Evolutionary conservation across 805 yeast species (phyloP).

Genomic region (Monosporozyma aerobia): DNA sequence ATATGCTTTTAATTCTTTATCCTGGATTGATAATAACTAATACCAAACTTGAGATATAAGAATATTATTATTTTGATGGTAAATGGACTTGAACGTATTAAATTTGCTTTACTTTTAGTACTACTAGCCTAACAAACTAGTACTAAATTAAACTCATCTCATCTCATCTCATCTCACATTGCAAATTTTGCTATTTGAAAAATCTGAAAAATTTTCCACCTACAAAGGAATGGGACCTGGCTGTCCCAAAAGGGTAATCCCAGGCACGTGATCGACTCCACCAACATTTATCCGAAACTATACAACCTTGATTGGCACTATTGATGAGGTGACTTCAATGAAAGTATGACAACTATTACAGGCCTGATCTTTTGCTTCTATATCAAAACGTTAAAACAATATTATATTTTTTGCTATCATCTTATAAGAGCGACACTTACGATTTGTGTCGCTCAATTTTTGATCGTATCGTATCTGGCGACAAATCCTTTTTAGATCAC

Average conservation of each 20-base stretch:
- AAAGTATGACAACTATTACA: no score
- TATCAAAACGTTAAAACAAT: no score
- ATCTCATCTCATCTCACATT: background rate
- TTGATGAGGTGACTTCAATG: background rate
- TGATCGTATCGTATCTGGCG: background rate
- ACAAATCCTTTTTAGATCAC: background rate
- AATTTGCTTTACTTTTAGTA: background rate
- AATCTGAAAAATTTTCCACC: background rate
- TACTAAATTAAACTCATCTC: background rate
- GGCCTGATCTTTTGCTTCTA: no score
- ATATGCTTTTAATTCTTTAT: background rate
- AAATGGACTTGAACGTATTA: background rate
- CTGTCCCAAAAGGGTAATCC: background rate
- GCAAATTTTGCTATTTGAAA: background rate
- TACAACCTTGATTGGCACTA: background rate
- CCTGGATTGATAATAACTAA: background rate
- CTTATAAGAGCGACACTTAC: no score
- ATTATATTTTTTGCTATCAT: no score
- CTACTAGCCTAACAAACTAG: background rate
- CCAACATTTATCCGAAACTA: background rate
- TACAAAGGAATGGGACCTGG: no score
- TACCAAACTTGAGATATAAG: background rate
- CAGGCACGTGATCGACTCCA: background rate
- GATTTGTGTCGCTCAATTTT: no score
- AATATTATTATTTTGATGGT: no score